Evolutionary conservation across 208 protist species (phyloP), one percentile per base, ranked within the genome.

Genomic region (Leishmania braziliensis): DNA sequence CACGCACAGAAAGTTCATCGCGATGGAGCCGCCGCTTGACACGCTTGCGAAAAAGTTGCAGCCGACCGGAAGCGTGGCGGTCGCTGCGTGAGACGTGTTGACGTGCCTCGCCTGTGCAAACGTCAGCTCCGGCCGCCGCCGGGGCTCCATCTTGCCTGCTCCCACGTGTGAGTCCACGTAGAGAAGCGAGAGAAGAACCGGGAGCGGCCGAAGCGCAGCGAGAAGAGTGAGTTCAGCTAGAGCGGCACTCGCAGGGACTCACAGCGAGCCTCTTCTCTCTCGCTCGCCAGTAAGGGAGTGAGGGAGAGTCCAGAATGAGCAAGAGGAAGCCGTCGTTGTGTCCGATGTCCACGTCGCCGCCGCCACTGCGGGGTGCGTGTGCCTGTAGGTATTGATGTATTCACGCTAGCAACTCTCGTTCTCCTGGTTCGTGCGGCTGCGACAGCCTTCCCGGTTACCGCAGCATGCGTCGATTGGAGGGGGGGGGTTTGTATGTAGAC

Each of bases 41-140:
- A 85, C 39, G 39, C 77, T 78, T 18, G 77, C 63, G 62, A 75
- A 77, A 43, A 78, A 20, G 43, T 80, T 54, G 72, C 56, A 85
- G 60, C 60, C 63, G 29, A 62, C 77, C 5, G 77, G 82, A 48
- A 85, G 77, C 56, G 82, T 81, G n/a, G 82, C 69, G 8, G 62
- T 68, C 5, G 70, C 54, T 26, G 82, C 71, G 62, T 81, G 82
- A 10, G 82, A 81, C 51, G 62, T 29, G 62, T 85, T 81, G 8
- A n/a, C 62, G 62, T 85, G 75, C n/a, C 82, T 29, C 29, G 82
- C 82, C 82, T 85, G 53, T 43, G 82, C 82, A 54, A 81, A 85
- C 43, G 82, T 75, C 48, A 81, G 56, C 51, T 73, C 71, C 26
- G 77, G 77, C 51, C 63, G 70, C 46, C 62, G 71, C 26, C 80